phyloP scores from a whole-genome alignment of 2,329 filamentous ascomycete genomes.

The Talaromyces sp. region DNA sequence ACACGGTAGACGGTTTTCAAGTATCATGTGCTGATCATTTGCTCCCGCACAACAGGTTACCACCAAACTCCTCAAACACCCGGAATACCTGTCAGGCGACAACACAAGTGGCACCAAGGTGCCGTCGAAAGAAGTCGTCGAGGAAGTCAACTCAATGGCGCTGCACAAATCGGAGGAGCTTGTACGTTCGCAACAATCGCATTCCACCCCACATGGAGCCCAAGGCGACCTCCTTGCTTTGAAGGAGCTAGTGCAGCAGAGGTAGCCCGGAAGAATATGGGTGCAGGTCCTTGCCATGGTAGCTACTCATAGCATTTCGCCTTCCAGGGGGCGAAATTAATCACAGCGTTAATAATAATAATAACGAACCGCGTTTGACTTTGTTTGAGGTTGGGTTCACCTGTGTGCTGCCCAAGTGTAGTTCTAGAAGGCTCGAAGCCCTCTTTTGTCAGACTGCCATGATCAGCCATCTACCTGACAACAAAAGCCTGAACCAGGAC shows the following conservation, averaged over 20 bases:
- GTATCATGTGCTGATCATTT: neutral
- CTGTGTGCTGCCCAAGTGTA: neutral
- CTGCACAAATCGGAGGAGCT: constrained; percentile 31
- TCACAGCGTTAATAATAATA: neutral
- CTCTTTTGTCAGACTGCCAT: neutral
- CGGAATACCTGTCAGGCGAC: constrained; percentile 11
- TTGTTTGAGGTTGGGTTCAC: neutral
- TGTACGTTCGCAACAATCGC: constrained; percentile 20
- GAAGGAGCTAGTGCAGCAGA: constrained; percentile 33
- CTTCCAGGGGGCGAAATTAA: neutral
- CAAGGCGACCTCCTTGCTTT: constrained; percentile 38
- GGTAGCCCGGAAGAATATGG: neutral
- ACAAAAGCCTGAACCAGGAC: neutral
- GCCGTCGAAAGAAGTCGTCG: constrained; percentile 20
- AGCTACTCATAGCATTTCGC: neutral
- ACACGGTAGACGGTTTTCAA: neutral
- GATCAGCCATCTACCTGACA: neutral
- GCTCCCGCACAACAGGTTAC: constrained; percentile 17
- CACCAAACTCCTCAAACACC: constrained; percentile 19
- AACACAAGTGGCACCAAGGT: constrained; percentile 9
- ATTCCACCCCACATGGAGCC: neutral
- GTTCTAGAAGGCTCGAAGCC: neutral
- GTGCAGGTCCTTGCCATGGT: neutral
- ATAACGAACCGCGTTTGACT: neutral
- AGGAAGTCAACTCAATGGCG: constrained; percentile 31